These are phyloP conservation scores for Parastagonospora nodorum DNA, from an alignment of 2,329 filamentous ascomycete species.

Conservation along the genomic window DNA sequence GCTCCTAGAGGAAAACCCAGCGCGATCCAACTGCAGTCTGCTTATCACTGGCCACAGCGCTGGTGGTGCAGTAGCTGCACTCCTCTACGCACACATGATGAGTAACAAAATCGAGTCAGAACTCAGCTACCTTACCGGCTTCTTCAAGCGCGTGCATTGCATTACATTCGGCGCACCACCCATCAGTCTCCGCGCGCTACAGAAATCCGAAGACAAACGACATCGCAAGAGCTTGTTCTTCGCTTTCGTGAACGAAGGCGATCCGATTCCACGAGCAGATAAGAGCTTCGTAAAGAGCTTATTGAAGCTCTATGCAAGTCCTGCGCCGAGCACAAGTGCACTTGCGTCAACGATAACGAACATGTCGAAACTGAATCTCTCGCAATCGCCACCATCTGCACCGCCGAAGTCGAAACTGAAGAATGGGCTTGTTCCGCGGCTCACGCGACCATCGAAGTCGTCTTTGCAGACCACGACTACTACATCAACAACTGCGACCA, in stretches of 20 bases:
- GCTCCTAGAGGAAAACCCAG: constrained; percentile 73
- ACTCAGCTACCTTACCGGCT: constrained; percentile 69
- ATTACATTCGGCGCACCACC: constrained; percentile 86
- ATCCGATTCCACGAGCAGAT: constrained; percentile 78
- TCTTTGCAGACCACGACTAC: constrained; percentile 26
- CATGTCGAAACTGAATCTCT: constrained; percentile 34
- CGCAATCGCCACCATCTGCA: constrained; percentile 6
- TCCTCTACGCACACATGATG: constrained; percentile 84
- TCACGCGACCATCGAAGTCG: constrained; percentile 27
- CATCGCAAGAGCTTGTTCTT: constrained; percentile 74
- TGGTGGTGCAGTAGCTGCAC: constrained; percentile 78
- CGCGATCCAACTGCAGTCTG: constrained; percentile 67
- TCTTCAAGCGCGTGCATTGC: constrained; percentile 81
- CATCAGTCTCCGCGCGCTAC: constrained; percentile 71
- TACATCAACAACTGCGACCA: constrained; percentile 36
- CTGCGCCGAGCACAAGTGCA: constrained; percentile 52
- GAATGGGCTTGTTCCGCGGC: constrained; percentile 7
- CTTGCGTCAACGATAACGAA: constrained; percentile 22
- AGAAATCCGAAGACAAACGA: constrained; percentile 56
- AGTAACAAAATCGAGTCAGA: constrained; percentile 66
- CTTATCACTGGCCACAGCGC: constrained; percentile 87
- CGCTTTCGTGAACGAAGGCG: constrained; percentile 83
- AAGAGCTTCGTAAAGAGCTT: constrained; percentile 75
- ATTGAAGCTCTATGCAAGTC: constrained; percentile 70
- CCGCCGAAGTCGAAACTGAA: constrained; percentile 22